Base-by-base conservation (phyloP, 148 eudicot genomes). In the Spergularia marina region DNA sequence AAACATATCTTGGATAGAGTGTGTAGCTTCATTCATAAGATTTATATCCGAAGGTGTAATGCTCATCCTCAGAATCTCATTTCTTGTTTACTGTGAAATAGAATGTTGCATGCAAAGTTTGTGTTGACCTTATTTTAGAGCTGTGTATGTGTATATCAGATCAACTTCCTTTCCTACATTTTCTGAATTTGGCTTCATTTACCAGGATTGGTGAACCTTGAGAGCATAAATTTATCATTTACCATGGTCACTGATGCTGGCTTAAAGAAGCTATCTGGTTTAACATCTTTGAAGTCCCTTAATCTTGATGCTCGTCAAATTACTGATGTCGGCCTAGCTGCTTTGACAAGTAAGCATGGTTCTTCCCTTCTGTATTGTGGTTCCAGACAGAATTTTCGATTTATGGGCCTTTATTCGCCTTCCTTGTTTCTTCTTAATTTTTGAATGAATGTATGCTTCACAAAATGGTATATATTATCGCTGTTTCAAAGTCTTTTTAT, bases 141-240 rank as follows among this genome's bases (percentile, higher is more conserved):
- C 25, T 3, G 1, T 14, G 12, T 17, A 64, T 12, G 16, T 39
- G 1, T 18, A 15, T 14, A 15, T 67, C 71, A 4, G 8, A n/a
- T 41, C 39, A 40, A 39, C 13, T 52, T 13, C 6, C 53, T 69
- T 52, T 57, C 25, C 16, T 25, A 23, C n/a, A 13, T 66, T 21
- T 59, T 59, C 3, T 44, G 23, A 65, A 39, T 1, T 65, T 68
- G 25, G 56, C 77, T 36, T 72, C 60, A 18, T 18, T 66, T 77
- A 77, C 20, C 72, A 92, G 97, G 97, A 39, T 78, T 95, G 79
- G 54, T 8, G 60, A 90, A 86, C 62, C 87, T 95, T 18, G 97
- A 92, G 89, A 92, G 89, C 83, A 76, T 95, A 73, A 95, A 95
- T 82, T 87, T 95, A 66, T 95, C 99, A 53, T 95, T 95, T 71